A percentile compares a stretch with the other conserved stretches of the same genome.
Evolutionary conservation across 2,329 filamentous ascomycete genomes (phyloP).

Genomic region (Lomentospora prolificans): DNA sequence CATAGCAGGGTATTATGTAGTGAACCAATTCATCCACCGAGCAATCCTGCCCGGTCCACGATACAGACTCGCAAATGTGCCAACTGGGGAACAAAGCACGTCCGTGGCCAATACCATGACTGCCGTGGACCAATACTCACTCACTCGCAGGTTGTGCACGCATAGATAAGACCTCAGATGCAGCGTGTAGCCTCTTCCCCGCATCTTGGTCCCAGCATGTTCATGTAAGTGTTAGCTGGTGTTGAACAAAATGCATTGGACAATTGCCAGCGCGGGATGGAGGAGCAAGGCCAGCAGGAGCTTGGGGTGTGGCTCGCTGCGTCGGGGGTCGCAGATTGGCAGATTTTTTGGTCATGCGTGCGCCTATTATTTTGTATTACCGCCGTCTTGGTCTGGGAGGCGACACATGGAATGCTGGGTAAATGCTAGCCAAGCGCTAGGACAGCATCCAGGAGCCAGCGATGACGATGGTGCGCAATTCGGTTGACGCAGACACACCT

Average conservation of each 20-base stretch:
- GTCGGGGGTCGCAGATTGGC: not conserved
- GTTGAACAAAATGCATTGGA: not conserved
- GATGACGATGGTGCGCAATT: not conserved
- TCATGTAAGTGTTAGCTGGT: not conserved
- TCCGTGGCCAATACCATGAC: not conserved
- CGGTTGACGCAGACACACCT: not conserved
- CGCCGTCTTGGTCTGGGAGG: not conserved
- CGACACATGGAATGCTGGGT: not conserved
- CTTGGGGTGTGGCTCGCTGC: not conserved
- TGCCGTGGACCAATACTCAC: not conserved
- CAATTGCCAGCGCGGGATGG: not conserved
- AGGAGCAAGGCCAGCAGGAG: not conserved
- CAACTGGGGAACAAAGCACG: not conserved
- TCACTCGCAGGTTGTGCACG: not conserved
- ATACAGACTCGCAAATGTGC: no score
- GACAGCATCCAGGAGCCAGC: not conserved
- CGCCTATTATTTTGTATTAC: not conserved
- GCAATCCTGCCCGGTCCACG: not conserved
- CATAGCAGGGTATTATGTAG: no score
- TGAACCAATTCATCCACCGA: not conserved
- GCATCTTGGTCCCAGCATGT: not conserved
- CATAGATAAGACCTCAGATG: not conserved
- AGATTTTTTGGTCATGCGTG: slow-evolving; percentile 2
- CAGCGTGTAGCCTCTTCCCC: not conserved
- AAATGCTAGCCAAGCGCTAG: not conserved